A percentile compares a stretch with the other conserved stretches of the same genome.
Conservation (phyloP, 2,329 filamentous ascomycete species). For the Penicillium hesseltinei region DNA sequence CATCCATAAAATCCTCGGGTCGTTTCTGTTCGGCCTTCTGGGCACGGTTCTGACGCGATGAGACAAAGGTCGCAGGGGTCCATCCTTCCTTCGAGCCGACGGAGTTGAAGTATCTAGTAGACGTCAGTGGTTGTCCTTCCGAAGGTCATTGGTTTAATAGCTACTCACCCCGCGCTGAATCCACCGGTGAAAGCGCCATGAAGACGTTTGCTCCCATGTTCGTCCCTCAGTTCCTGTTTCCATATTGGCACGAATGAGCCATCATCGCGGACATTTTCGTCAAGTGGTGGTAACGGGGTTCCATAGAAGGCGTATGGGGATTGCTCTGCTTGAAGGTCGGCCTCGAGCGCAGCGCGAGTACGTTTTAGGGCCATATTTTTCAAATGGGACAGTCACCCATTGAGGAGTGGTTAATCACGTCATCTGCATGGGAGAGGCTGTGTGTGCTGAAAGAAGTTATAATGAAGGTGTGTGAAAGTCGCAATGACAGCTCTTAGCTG, state of each 20-base stretch:
- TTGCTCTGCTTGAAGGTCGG: constrained; percentile 64
- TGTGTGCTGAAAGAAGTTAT: neutral
- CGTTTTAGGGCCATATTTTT: constrained; percentile 72
- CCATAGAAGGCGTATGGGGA: constrained; percentile 78
- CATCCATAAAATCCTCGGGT: constrained; percentile 95
- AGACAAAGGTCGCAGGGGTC: constrained; percentile 88
- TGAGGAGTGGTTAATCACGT: neutral
- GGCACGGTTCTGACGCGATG: constrained; percentile 75
- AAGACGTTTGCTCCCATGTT: constrained; percentile 81
- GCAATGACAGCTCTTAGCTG: neutral
- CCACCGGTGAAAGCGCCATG: constrained; percentile 97
- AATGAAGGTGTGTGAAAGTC: neutral
- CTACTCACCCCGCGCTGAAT: constrained; percentile 83
- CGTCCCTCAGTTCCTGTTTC: constrained; percentile 97
- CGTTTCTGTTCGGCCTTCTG: constrained; percentile 55
- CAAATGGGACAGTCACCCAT: constrained; percentile 4
- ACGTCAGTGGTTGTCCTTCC: constrained; percentile 7
- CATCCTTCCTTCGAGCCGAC: constrained; percentile 98
- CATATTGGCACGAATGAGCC: constrained; percentile 92
- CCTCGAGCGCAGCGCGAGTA: constrained; percentile 73
- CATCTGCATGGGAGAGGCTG: neutral
- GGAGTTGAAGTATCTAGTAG: constrained; percentile 85
- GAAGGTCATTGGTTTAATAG: neutral
- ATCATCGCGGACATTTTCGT: constrained; percentile 77
- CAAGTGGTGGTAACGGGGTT: constrained; percentile 75